Percentiles rank a stretch among this genome's conserved stretches.
phyloP scores from a whole-genome alignment of 1,284 basidiomycete species.

The Boletus sp. region DNA sequence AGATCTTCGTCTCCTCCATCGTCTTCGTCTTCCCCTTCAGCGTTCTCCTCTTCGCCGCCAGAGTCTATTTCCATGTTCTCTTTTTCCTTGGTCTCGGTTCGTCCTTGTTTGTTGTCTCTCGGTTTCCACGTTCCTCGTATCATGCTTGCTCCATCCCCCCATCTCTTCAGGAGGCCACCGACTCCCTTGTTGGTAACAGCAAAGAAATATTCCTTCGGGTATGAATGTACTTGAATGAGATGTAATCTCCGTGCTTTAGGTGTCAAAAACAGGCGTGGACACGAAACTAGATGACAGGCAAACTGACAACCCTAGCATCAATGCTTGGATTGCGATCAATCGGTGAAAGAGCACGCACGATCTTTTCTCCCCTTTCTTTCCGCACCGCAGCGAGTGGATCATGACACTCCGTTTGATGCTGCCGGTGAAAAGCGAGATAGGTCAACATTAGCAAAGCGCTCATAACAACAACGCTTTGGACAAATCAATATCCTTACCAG shows the following conservation, averaged over 20 bases:
- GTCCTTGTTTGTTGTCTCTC: constrained; percentile 33
- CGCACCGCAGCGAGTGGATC: constrained; percentile 76
- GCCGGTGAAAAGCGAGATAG: constrained; percentile 10
- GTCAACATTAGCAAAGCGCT: constrained; percentile 1
- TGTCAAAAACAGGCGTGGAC: constrained; percentile 65
- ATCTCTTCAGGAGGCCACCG: constrained; percentile 70
- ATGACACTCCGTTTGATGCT: constrained; percentile 90
- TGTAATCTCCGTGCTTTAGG: constrained; percentile 83
- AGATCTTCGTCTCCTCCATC: constrained; percentile 34
- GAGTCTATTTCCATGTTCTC: constrained; percentile 36
- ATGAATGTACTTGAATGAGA: constrained; percentile 80
- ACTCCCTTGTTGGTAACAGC: constrained; percentile 88
- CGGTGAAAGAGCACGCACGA: constrained; percentile 55
- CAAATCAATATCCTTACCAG: constrained; percentile 56
- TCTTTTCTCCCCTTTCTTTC: constrained; percentile 85
- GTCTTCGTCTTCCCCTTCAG: constrained; percentile 25
- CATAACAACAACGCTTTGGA: constrained; percentile 1
- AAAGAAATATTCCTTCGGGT: constrained; percentile 88
- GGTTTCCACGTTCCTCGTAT: constrained; percentile 72
- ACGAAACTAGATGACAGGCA: constrained; percentile 74
- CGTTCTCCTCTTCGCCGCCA: constrained; percentile 33
- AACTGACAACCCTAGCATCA: constrained; percentile 55
- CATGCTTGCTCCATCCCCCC: constrained; percentile 81
- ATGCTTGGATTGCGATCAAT: constrained; percentile 2
- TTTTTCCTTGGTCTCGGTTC: constrained; percentile 15